phyloP scores from a whole-genome alignment of 1,139 yeast genomes.

The Torulaspora globosa region DNA sequence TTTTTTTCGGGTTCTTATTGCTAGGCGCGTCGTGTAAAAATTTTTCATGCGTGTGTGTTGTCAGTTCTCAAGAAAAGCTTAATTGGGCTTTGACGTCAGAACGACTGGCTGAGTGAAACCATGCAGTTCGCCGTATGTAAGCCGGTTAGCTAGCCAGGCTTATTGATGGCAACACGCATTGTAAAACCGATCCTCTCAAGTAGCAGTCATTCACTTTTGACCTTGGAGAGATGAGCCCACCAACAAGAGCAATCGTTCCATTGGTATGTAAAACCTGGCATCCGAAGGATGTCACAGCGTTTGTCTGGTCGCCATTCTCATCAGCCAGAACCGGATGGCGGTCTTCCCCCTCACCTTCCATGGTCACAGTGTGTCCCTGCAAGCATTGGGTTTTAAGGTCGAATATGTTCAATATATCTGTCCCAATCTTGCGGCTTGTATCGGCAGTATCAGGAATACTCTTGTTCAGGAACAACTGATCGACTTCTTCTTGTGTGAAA shows the following conservation, averaged over 20 bases:
- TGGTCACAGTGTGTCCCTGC: conserved; percentile 14
- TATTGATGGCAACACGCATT: conserved; percentile 28
- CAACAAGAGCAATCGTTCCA: conserved; percentile 26
- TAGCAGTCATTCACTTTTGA: conserved; percentile 15
- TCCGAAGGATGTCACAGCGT: conserved; percentile 18
- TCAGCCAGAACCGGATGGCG: conserved; percentile 4
- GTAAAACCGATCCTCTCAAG: conserved; percentile 27
- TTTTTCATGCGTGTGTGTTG: conserved; percentile 4
- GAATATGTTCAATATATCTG: conserved; percentile 22
- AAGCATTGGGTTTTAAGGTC: conserved; percentile 26
- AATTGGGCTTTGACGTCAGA: background rate
- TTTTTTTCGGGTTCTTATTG: conserved; percentile 8
- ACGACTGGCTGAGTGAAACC: background rate
- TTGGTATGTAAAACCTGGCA: conserved; percentile 22
- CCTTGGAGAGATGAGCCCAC: conserved; percentile 24
- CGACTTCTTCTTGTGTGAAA: conserved; percentile 26
- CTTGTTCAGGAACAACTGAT: conserved; percentile 14
- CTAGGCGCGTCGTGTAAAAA: conserved; percentile 12
- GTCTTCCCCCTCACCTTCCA: conserved; percentile 4
- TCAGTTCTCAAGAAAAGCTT: background rate
- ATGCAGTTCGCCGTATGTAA: background rate
- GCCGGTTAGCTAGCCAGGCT: conserved; percentile 15
- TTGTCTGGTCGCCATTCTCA: conserved; percentile 1
- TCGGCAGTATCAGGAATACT: conserved; percentile 2
- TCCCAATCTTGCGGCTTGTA: conserved; percentile 14